phyloP scores from a whole-genome alignment of 257 asterid genomes.

The Przewalskia tangutica region DNA sequence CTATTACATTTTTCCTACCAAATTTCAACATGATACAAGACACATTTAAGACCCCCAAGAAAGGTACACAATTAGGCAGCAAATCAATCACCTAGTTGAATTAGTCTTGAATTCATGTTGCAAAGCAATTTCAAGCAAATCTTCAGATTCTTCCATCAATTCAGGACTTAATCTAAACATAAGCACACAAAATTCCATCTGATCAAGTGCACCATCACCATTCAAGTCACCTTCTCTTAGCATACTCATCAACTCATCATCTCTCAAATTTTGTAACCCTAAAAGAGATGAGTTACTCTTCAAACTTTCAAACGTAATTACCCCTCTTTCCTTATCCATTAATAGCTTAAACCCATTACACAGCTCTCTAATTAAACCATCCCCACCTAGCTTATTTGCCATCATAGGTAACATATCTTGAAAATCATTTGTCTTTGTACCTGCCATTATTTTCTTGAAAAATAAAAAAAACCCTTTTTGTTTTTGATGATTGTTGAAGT shows the following conservation, averaged over 20 bases:
- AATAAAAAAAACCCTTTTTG: not conserved
- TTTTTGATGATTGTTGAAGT: not conserved
- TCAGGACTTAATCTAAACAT: conserved; percentile 87
- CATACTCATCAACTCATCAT: conserved; percentile 62
- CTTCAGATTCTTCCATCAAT: conserved; percentile 51
- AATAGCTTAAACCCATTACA: conserved; percentile 64
- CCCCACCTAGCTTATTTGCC: conserved; percentile 76
- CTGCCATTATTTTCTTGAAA: conserved; percentile 16
- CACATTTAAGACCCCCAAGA: not conserved
- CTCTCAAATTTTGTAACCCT: conserved; percentile 61
- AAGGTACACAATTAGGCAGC: not conserved
- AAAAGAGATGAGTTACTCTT: conserved; percentile 54
- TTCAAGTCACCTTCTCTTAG: conserved; percentile 54
- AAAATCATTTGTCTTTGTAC: conserved; percentile 23
- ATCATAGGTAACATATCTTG: conserved; percentile 64
- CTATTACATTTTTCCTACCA: not conserved
- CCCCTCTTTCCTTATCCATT: conserved; percentile 55
- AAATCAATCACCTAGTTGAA: not conserved
- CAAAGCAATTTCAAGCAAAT: conserved; percentile 42
- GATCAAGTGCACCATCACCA: conserved; percentile 59
- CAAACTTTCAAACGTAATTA: conserved; percentile 63
- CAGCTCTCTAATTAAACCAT: conserved; percentile 59
- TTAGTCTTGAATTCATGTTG: conserved; percentile 5
- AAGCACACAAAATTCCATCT: conserved; percentile 79
- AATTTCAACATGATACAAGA: not conserved